A percentile compares a stretch with the other conserved stretches of the same genome.
Evolutionary conservation across 345 rosid species (phyloP).

Genomic region (Eucalyptus cladocalyx): DNA sequence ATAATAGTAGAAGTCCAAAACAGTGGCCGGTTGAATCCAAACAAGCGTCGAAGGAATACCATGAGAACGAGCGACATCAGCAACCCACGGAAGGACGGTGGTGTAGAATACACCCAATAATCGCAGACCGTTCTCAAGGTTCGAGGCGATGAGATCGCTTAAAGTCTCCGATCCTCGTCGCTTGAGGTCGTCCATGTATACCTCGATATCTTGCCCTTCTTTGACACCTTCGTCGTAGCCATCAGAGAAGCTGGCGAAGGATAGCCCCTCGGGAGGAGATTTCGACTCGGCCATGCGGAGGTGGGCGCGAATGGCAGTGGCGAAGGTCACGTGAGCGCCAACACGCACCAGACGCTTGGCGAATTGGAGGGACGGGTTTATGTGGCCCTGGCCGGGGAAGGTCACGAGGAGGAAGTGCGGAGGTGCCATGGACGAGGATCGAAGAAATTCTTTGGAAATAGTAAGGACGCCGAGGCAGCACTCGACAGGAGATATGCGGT

Average conservation of each 20-base stretch:
- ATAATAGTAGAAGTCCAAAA: constrained; percentile 39
- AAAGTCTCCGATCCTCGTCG: constrained; percentile 29
- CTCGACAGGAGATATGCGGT: not conserved
- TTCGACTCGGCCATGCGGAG: constrained; percentile 22
- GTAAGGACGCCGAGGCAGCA: not conserved
- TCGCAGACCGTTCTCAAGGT: not conserved
- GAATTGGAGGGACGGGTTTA: constrained; percentile 47
- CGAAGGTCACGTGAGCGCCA: constrained; percentile 40
- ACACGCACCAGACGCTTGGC: constrained; percentile 42
- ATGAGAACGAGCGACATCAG: constrained; percentile 29
- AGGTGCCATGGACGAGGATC: not conserved
- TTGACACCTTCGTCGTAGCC: constrained; percentile 45
- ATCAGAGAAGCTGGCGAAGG: constrained; percentile 37
- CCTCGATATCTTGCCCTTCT: not conserved
- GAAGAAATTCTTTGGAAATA: not conserved
- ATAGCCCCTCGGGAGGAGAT: constrained; percentile 6
- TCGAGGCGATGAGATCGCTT: constrained; percentile 11
- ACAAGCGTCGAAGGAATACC: constrained; percentile 23
- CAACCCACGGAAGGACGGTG: constrained; percentile 39
- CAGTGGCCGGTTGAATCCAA: constrained; percentile 62
- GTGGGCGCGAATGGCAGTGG: constrained; percentile 15
- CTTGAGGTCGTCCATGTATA: constrained; percentile 11
- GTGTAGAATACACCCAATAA: constrained; percentile 36
- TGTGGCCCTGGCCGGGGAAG: constrained; percentile 47
- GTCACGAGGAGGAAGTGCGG: not conserved